phyloP scores from a whole-genome alignment of 2,329 filamentous ascomycete genomes.

The Fusarium neocosmosporiellum region DNA sequence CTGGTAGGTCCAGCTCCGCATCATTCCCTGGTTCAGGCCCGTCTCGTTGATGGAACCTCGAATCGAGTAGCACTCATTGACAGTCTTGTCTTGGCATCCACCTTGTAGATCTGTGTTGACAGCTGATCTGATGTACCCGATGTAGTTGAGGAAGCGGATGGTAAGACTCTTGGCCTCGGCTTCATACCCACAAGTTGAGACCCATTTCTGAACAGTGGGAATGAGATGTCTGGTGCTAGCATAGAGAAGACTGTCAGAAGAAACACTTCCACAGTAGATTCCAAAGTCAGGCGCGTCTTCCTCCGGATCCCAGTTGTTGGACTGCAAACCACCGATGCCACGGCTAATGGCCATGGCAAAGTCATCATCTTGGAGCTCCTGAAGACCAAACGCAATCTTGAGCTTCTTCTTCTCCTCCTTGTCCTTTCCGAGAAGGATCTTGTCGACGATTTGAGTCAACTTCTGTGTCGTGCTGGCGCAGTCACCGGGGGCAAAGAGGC shows the following conservation, averaged over 20 bases:
- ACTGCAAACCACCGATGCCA: slow-evolving; percentile 59
- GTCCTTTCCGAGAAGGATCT: slow-evolving; percentile 57
- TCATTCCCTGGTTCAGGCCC: slow-evolving; percentile 30
- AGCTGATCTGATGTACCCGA: slow-evolving; percentile 55
- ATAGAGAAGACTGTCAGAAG: slow-evolving; percentile 55
- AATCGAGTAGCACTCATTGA: slow-evolving; percentile 48
- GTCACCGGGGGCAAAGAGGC: slow-evolving; percentile 62
- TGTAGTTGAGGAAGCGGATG: slow-evolving; percentile 62
- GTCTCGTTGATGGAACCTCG: slow-evolving; percentile 36
- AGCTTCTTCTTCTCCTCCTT: slow-evolving; percentile 59
- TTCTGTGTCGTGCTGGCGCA: slow-evolving; percentile 75
- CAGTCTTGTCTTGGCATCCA: slow-evolving; percentile 39
- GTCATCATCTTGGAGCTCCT: slow-evolving; percentile 58
- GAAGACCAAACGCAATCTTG: slow-evolving; percentile 59
- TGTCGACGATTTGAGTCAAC: slow-evolving; percentile 63
- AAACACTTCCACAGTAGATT: slow-evolving; percentile 61
- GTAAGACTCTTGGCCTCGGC: slow-evolving; percentile 52
- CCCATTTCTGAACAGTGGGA: slow-evolving; percentile 51
- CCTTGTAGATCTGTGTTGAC: slow-evolving; percentile 43
- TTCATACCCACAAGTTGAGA: slow-evolving; percentile 55
- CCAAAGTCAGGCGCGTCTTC: slow-evolving; percentile 56
- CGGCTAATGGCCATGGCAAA: slow-evolving; percentile 58
- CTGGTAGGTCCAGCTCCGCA: slow-evolving; percentile 63
- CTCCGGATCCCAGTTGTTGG: slow-evolving; percentile 65
- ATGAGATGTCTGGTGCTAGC: slow-evolving; percentile 52